phyloP scores from a whole-genome alignment of 2,329 filamentous ascomycete species.

The Penicillium sp. region DNA sequence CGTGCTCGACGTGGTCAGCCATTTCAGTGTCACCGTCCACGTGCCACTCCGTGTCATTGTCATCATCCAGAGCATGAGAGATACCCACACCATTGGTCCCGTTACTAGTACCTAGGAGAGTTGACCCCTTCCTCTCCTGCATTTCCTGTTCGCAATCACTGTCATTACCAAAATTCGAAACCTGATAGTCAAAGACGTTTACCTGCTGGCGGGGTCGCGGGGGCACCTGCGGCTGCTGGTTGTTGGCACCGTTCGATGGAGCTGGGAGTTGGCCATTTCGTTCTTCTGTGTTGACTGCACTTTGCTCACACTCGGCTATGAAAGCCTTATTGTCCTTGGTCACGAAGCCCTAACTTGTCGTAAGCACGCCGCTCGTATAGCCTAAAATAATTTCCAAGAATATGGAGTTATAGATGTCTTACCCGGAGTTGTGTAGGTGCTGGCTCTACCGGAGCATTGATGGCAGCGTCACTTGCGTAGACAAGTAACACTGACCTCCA shows the following conservation, averaged over 20 bases:
- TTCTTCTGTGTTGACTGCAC: slow-evolving; percentile 9
- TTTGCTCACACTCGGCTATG: slow-evolving; percentile 35
- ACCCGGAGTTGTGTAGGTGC: slow-evolving; percentile 42
- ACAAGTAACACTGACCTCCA: slow-evolving; percentile 57
- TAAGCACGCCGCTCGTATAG: slow-evolving; percentile 11
- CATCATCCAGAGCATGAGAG: slow-evolving; percentile 10
- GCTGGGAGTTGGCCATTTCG: not conserved
- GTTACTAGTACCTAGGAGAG: slow-evolving; percentile 24
- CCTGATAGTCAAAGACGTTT: slow-evolving; percentile 44
- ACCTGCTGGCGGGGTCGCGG: slow-evolving; percentile 21
- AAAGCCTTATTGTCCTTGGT: slow-evolving; percentile 51
- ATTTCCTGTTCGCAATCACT: slow-evolving; percentile 38
- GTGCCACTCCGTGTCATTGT: slow-evolving; percentile 11
- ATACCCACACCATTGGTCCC: slow-evolving; percentile 10
- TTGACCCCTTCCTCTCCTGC: slow-evolving; percentile 36
- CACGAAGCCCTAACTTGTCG: slow-evolving; percentile 46
- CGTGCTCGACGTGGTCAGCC: slow-evolving; percentile 17
- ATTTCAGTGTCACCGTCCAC: slow-evolving; percentile 12
- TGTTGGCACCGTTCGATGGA: not conserved
- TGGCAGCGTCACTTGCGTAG: slow-evolving; percentile 57
- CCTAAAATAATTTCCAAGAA: too few relatives aligned
- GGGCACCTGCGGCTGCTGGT: slow-evolving; percentile 3
- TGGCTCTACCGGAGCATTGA: slow-evolving; percentile 35
- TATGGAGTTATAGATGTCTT: slow-evolving; percentile 8
- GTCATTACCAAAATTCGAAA: slow-evolving; percentile 39